Evolutionary conservation across 1,284 basidiomycete genomes (phyloP).

Genomic region (Blastosporella zonata): DNA sequence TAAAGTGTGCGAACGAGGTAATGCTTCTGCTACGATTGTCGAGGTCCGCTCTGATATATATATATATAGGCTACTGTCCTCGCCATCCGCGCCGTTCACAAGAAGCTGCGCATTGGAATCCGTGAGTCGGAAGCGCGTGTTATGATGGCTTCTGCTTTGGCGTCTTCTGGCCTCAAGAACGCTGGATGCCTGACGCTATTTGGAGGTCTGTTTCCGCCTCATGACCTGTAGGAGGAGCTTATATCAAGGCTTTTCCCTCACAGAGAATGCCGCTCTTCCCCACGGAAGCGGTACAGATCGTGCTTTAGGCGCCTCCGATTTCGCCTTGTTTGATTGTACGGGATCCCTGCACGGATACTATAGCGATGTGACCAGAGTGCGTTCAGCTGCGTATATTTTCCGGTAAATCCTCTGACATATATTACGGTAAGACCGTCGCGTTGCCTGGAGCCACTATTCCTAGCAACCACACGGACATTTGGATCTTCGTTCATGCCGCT

Average conservation of each 20-base stretch:
- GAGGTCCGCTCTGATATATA: background rate
- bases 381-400: conserved; percentile 15
- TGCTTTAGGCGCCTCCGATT: conserved; percentile 52
- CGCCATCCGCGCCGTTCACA: conserved; percentile 66
- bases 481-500: conserved; percentile 66
- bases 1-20: conserved; percentile 82
- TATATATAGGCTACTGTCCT: conserved; percentile 63
- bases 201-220: conserved; percentile 52
- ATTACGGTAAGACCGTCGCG: conserved; percentile 59
- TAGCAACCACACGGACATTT: conserved; percentile 52
- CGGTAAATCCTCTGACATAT: background rate
- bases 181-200: conserved; percentile 70
- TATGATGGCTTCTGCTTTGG: conserved; percentile 57
- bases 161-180: conserved; percentile 53
- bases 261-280: conserved; percentile 83
- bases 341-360: conserved; percentile 71
- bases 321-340: conserved; percentile 78
- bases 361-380: conserved; percentile 77
- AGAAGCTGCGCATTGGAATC: conserved; percentile 68
- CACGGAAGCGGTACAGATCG: conserved; percentile 78
- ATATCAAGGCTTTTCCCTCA: conserved; percentile 1
- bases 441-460: conserved; percentile 57
- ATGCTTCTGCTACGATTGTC: conserved; percentile 15
- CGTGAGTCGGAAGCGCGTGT: conserved; percentile 64
- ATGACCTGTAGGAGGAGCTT: background rate